Percentiles rank a stretch among this genome's conserved stretches.
Evolutionary conservation across 108 stramenopile genomes (phyloP).

Genomic region (Halocafeteria seosinensis): DNA sequence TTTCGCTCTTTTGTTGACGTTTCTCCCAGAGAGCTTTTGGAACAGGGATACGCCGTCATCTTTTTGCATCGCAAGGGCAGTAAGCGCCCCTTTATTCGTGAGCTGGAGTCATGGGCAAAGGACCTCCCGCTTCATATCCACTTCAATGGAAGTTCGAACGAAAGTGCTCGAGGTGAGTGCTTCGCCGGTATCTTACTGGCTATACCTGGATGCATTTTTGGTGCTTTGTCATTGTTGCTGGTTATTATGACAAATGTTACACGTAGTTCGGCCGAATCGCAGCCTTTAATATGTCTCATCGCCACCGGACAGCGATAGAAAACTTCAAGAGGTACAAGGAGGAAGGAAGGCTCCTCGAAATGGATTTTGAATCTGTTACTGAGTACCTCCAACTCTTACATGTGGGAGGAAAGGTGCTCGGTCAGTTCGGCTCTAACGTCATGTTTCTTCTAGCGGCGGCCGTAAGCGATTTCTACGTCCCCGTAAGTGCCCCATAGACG

Average conservation of each 20-base stretch:
- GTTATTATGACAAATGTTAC: no score
- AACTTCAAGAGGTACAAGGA: no score
- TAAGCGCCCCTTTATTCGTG: neutral
- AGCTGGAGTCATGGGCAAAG: neutral
- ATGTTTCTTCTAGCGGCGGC: conserved; percentile 74
- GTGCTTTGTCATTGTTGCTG: neutral
- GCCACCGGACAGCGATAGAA: no score
- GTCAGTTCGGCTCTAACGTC: conserved; percentile 21
- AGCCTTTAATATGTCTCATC: no score
- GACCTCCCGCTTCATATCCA: neutral
- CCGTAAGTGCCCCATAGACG: no score
- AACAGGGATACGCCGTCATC: neutral
- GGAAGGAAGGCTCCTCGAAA: neutral
- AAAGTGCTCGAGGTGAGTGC: no score
- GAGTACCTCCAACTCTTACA: conserved; percentile 11
- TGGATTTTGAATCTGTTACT: neutral
- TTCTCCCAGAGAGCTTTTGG: neutral
- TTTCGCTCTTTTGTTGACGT: no score
- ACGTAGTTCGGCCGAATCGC: no score
- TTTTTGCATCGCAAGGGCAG: neutral
- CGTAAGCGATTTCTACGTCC: conserved; percentile 85
- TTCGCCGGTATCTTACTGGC: neutral
- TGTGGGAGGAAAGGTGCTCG: neutral
- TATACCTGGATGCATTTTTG: neutral
- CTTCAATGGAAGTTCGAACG: no score